Evolutionary conservation across 345 rosid genomes (phyloP).

Genomic region (Laguncularia racemosa): DNA sequence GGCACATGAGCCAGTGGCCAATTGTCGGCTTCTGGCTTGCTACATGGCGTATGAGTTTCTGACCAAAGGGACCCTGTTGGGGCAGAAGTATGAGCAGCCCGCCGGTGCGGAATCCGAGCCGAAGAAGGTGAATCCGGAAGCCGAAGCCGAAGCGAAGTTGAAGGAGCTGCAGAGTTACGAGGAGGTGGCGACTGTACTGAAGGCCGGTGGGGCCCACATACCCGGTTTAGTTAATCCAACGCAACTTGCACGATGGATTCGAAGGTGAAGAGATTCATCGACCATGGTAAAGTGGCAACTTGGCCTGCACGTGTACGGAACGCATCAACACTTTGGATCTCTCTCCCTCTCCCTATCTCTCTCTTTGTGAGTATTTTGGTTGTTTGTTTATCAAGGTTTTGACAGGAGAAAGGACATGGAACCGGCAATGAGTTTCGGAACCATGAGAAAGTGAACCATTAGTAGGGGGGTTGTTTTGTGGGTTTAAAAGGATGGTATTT

Average conservation of each 20-base stretch:
- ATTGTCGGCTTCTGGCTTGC: slow-evolving; percentile 52
- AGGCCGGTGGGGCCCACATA: slow-evolving; percentile 49
- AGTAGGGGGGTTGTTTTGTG: no score
- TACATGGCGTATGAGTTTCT: slow-evolving; percentile 70
- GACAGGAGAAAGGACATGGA: no score
- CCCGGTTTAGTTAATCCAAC: slow-evolving; percentile 66
- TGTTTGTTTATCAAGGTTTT: no score
- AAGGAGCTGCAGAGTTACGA: slow-evolving; percentile 30
- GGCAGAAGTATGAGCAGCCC: slow-evolving; percentile 25
- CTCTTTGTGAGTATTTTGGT: no score
- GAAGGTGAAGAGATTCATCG: slow-evolving; percentile 28
- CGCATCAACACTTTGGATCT: no score
- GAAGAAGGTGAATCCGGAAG: slow-evolving; percentile 15
- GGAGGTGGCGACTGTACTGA: slow-evolving; percentile 63
- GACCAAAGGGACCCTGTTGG: slow-evolving; percentile 49
- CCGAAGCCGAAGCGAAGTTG: slow-evolving; percentile 16
- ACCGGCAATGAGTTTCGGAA: no score
- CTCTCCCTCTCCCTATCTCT: no score
- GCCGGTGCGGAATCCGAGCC: slow-evolving; percentile 14
- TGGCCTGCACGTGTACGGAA: no score
- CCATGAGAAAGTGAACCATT: no score
- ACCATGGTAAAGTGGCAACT: neutral
- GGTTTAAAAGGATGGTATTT: no score
- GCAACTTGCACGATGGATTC: slow-evolving; percentile 67
- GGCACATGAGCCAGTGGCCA: slow-evolving; percentile 8